Conservation (phyloP, 1,284 basidiomycete genomes). For the Heterobasidion parviporum region DNA sequence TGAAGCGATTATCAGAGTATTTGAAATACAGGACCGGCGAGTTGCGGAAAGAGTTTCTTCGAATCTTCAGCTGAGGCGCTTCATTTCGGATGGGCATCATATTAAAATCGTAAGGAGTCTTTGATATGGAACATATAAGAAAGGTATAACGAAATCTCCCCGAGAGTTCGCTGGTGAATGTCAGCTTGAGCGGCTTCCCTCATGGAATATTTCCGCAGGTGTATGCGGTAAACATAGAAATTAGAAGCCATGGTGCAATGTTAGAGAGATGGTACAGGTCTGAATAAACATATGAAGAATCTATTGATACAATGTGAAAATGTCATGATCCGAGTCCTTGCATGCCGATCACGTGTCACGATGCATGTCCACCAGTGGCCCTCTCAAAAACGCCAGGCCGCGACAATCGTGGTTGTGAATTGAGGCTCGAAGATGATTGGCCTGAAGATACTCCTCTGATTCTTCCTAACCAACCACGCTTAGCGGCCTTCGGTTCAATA, state of each 20-base stretch:
- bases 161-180: too few species aligned
- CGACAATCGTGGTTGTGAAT: background rate
- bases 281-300: background rate
- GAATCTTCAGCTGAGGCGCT: too few species aligned
- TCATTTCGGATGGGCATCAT: too few species aligned
- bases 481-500: slow-evolving; percentile 29
- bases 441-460: slow-evolving; percentile 32
- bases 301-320: background rate
- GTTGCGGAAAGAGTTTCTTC: too few species aligned
- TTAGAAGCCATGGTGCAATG: background rate
- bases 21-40: too few species aligned
- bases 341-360: background rate
- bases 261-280: background rate
- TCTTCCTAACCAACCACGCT: slow-evolving; percentile 58
- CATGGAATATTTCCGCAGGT: too few species aligned
- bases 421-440: background rate
- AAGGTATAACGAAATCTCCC: too few species aligned
- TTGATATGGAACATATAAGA: too few species aligned
- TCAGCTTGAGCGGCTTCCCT: too few species aligned
- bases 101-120: too few species aligned
- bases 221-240: too few species aligned
- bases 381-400: slow-evolving; percentile 8
- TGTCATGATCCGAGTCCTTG: background rate
- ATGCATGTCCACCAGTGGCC: background rate
- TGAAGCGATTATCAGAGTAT: too few species aligned